A percentile compares a stretch with the other conserved stretches of the same genome.
Evolutionary conservation across 306 rosid species (phyloP).

Genomic region (Cucurbita pepo): DNA sequence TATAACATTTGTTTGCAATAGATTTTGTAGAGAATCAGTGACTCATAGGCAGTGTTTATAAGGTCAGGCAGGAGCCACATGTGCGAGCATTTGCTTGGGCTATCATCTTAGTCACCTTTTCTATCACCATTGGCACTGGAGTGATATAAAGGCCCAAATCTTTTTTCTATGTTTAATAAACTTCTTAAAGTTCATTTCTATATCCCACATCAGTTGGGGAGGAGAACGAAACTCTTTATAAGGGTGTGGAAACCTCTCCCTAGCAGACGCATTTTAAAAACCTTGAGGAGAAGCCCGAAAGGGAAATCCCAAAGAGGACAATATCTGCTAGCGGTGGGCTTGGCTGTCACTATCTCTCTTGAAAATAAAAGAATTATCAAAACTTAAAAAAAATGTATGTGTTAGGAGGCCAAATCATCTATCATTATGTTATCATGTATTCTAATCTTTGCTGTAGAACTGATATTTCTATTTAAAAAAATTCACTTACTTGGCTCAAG

Average conservation of each 20-base stretch:
- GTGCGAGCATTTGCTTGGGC: not conserved
- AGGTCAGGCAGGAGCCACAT: not conserved
- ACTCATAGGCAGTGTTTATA: not conserved
- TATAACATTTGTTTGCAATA: not conserved
- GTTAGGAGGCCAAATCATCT: not conserved
- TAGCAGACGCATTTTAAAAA: no score
- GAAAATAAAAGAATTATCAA: not conserved
- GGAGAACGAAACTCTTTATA: no score
- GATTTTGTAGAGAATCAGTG: not conserved
- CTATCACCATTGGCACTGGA: not conserved
- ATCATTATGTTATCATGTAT: not conserved
- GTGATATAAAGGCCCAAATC: not conserved
- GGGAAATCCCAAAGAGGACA: no score
- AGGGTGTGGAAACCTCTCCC: no score
- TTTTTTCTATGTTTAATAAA: not conserved
- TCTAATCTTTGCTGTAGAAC: not conserved
- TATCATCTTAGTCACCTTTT: not conserved
- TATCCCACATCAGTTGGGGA: no score
- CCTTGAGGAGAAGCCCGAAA: no score
- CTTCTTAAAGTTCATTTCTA: not conserved
- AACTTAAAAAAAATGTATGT: not conserved
- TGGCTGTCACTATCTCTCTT: not conserved
- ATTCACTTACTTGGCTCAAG: not conserved
- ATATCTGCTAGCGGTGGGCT: no score
- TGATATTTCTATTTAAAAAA: not conserved